A percentile compares a stretch with the other conserved stretches of the same genome.
These are phyloP conservation scores for Phaeosphaeriaceae sp. DNA, from an alignment of 2,329 filamentous ascomycete genomes.

Conservation along the genomic window DNA sequence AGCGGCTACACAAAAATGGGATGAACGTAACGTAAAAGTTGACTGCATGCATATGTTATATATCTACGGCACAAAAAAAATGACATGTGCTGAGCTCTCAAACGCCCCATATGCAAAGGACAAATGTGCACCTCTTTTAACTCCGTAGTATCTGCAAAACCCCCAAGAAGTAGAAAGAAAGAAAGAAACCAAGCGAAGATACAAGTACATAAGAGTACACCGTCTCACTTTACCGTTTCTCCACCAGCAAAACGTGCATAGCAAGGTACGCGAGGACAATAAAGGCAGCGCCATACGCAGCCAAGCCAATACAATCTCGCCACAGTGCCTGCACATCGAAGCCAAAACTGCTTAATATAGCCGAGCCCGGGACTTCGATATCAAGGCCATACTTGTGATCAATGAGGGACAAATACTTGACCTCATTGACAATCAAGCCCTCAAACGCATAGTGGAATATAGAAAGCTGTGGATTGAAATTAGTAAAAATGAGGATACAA, in stretches of 20 bases:
- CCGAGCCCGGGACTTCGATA: conserved; percentile 92
- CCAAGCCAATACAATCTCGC: conserved; percentile 81
- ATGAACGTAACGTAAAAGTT: too few species aligned
- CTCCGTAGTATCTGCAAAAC: not conserved
- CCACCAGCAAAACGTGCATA: conserved; percentile 92
- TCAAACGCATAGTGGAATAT: conserved; percentile 99
- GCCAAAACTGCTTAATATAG: conserved; percentile 92
- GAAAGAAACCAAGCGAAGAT: not conserved
- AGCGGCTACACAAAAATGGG: not conserved
- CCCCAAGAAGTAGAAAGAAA: not conserved
- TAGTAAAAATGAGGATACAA: conserved; percentile 11
- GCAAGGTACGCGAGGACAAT: conserved; percentile 86
- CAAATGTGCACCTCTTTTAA: too few species aligned
- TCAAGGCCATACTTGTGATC: conserved; percentile 96
- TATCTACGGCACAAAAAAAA: not conserved
- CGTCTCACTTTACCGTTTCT: conserved; percentile 68
- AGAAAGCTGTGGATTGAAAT: conserved; percentile 64
- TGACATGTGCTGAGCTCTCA: not conserved
- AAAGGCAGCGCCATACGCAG: conserved; percentile 81
- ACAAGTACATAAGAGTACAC: conserved; percentile 1
- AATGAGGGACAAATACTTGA: conserved; percentile 83
- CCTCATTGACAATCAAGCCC: conserved; percentile 95
- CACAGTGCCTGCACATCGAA: conserved; percentile 89
- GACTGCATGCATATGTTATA: not conserved
- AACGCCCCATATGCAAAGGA: not conserved